A percentile compares a stretch with the other conserved stretches of the same genome.
Conservation (phyloP, 495 filamentous ascomycete species). For the Annulohypoxylon stygium region DNA sequence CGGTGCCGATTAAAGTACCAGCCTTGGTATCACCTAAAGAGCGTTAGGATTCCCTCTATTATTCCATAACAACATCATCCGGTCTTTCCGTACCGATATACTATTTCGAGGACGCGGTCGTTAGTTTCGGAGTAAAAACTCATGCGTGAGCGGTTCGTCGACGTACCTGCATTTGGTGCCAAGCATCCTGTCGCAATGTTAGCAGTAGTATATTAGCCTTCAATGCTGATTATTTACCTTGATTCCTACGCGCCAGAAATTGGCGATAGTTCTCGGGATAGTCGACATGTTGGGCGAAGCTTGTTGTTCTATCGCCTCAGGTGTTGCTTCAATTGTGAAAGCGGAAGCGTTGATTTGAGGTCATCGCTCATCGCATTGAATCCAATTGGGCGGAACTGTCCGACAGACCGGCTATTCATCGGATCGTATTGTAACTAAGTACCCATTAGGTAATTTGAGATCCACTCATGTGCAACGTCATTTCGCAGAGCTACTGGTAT, state of each 20-base stretch:
- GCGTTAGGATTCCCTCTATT: slow-evolving; percentile 51
- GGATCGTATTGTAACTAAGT: slow-evolving; percentile 8
- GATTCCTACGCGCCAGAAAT: slow-evolving; percentile 86
- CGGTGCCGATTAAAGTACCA: slow-evolving; percentile 84
- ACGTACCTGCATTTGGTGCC: slow-evolving; percentile 92
- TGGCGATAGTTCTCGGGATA: slow-evolving; percentile 84
- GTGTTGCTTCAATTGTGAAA: slow-evolving; percentile 24
- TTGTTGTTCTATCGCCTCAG: slow-evolving; percentile 42
- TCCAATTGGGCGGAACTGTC: slow-evolving; percentile 29
- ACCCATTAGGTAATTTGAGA: background rate
- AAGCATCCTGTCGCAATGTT: slow-evolving; percentile 74
- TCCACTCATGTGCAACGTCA: slow-evolving; percentile 15
- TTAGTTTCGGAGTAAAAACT: slow-evolving; percentile 48
- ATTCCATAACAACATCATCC: background rate
- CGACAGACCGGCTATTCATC: slow-evolving; percentile 18
- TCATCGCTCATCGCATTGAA: slow-evolving; percentile 32
- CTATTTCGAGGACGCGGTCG: slow-evolving; percentile 57
- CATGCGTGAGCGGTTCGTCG: slow-evolving; percentile 48
- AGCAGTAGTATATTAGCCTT: slow-evolving; percentile 12
- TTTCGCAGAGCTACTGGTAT: background rate
- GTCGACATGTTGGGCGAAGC: slow-evolving; percentile 84
- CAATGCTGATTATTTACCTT: slow-evolving; percentile 68
- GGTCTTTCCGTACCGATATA: slow-evolving; percentile 70
- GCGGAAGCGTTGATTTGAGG: slow-evolving; percentile 14
- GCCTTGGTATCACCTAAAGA: slow-evolving; percentile 92